phyloP scores from a whole-genome alignment of 345 rosid genomes.

The Ceriops zippeliana region DNA sequence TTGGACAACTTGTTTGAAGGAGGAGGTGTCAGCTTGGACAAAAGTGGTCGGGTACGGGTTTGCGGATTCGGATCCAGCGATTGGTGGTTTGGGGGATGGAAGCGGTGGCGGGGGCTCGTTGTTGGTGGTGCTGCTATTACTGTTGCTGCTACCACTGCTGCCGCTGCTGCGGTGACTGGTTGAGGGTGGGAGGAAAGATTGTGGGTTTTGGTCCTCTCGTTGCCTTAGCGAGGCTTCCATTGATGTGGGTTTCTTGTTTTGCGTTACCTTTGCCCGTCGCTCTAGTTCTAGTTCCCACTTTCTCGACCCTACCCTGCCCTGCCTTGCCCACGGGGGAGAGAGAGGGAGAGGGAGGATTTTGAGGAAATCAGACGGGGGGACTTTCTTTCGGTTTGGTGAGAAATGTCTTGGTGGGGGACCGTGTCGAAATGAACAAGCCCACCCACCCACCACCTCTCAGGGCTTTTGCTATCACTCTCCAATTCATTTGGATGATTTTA shows the following conservation, averaged over 20 bases:
- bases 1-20: conserved; percentile 97
- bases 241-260: conserved; percentile 8
- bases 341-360: conserved; percentile 5
- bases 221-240: conserved; percentile 64
- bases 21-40: conserved; percentile 88
- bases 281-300: no score
- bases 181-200: conserved; percentile 46
- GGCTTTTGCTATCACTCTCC: not conserved
- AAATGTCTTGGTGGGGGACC: conserved; percentile 52
- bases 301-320: not conserved
- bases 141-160: conserved; percentile 30
- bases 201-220: conserved; percentile 36
- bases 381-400: conserved; percentile 53
- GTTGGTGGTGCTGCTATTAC: conserved; percentile 22
- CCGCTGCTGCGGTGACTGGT: conserved; percentile 43
- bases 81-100: conserved; percentile 46
- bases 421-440: not conserved
- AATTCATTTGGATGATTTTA: no score
- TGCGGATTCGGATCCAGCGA: conserved; percentile 76
- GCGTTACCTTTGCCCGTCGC: not conserved
- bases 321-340: not conserved
- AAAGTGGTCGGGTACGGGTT: conserved; percentile 94
- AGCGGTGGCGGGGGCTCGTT: conserved; percentile 23
- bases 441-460: not conserved
- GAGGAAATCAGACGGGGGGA: not conserved